Evolutionary conservation across 192 early-diverging fungal genomes (phyloP).

Genomic region (Rhizophagus clarus): DNA sequence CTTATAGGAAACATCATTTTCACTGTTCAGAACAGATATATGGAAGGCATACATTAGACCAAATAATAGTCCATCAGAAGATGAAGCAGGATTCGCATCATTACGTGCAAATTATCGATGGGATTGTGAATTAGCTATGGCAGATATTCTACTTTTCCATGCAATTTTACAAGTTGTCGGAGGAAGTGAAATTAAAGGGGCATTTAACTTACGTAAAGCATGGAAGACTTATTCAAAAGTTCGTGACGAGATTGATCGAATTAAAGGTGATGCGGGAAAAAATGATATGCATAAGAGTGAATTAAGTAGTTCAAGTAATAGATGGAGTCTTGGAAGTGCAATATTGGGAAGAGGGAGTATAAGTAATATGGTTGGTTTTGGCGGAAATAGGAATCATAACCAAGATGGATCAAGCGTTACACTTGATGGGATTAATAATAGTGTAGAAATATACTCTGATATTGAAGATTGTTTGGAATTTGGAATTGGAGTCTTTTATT

Average conservation of each 20-base stretch:
- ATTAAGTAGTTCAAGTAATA: not conserved
- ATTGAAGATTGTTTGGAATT: slow-evolving; percentile 45
- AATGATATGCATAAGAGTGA: slow-evolving; percentile 25
- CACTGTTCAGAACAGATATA: slow-evolving; percentile 35
- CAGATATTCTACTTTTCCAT: slow-evolving; percentile 43
- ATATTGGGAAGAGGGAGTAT: slow-evolving; percentile 11
- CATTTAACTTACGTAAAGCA: slow-evolving; percentile 41
- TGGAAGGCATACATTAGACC: slow-evolving; percentile 20
- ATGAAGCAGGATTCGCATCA: slow-evolving; percentile 31
- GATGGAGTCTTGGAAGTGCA: slow-evolving; percentile 16
- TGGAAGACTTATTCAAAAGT: slow-evolving; percentile 47
- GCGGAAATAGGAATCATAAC: not conserved
- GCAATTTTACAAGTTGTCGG: slow-evolving; percentile 41
- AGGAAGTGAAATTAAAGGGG: slow-evolving; percentile 41
- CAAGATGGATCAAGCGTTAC: slow-evolving; percentile 25
- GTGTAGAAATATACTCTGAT: slow-evolving; percentile 39
- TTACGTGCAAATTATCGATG: slow-evolving; percentile 47
- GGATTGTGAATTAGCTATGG: slow-evolving; percentile 48
- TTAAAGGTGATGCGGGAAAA: slow-evolving; percentile 36
- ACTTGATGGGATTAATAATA: slow-evolving; percentile 37
- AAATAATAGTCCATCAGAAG: slow-evolving; percentile 27
- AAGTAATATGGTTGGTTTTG: slow-evolving; percentile 24
- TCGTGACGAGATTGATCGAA: slow-evolving; percentile 41
- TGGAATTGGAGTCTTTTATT: slow-evolving; percentile 46
- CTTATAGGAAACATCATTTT: slow-evolving; percentile 35